A percentile compares a stretch with the other conserved stretches of the same genome.
Conservation (phyloP, 345 rosid genomes). For the Populus tremula region DNA sequence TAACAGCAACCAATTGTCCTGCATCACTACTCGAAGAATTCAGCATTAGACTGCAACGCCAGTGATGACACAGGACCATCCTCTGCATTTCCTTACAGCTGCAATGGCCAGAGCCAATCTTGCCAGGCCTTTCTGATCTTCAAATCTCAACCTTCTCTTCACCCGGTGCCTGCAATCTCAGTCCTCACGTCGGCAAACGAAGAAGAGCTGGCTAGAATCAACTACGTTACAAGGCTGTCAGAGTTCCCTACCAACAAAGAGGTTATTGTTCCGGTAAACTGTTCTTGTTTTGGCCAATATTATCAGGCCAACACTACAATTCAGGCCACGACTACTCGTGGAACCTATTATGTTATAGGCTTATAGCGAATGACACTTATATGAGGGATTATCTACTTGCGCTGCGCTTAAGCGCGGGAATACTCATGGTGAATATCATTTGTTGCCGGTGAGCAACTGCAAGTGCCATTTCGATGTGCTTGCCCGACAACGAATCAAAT, state of each 20-base stretch:
- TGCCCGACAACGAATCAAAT: constrained; percentile 45
- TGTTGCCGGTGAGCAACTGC: constrained; percentile 24
- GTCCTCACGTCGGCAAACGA: constrained; percentile 29
- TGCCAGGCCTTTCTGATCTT: constrained; percentile 48
- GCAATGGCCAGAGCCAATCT: constrained; percentile 28
- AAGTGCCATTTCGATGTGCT: constrained; percentile 47
- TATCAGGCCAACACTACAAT: constrained; percentile 36
- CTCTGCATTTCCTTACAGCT: constrained; percentile 40
- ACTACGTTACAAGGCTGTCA: constrained; percentile 27
- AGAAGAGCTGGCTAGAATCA: constrained; percentile 33
- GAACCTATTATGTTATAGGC: constrained; percentile 22
- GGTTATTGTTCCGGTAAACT: constrained; percentile 43
- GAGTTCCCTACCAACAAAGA: constrained; percentile 32
- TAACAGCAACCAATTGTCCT: too few relatives aligned
- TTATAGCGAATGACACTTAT: constrained; percentile 32
- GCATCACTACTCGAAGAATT: constrained; percentile 32
- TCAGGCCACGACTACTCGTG: background rate
- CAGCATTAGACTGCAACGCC: constrained; percentile 23
- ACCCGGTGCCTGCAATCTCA: constrained; percentile 42
- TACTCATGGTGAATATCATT: background rate
- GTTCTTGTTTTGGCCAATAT: constrained; percentile 36
- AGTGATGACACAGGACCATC: constrained; percentile 24
- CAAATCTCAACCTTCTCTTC: constrained; percentile 32
- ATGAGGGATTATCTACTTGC: constrained; percentile 41
- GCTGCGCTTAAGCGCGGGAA: constrained; percentile 30